Evolutionary conservation across 805 yeast species (phyloP), one percentile per base, ranked within the genome.

Genomic region (Saccharomyces kudriavzevii): DNA sequence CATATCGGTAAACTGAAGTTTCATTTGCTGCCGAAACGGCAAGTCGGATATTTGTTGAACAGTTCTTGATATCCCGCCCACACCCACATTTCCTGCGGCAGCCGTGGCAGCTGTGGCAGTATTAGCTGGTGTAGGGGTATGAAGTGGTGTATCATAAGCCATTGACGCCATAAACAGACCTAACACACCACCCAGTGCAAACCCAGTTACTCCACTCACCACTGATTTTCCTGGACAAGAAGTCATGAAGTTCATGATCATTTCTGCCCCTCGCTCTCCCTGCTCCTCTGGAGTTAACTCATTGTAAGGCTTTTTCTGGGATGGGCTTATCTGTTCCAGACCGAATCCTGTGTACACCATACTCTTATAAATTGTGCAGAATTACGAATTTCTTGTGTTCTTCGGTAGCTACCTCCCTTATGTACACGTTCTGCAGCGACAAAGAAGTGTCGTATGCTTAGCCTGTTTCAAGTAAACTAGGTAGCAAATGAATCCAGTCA

Each of bases 211-310:
- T 56, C 97, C 98, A 28, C 96, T 86, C 77, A 91, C 83, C 25
- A 78, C 84, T 0, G 96, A 82, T 68, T 94, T 92, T 20, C 97
- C 98, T 0, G 97, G 97, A 73, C 99, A 92, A 5, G 96, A 87
- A 58, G 85, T 80, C 90, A 91, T 89, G 70, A 86, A 82, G 51
- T 78, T 82, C 67, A 89, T 82, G 85, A 92, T 87, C 64, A 82
- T 83, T 63, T 76, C 74, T 6, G 97, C 97, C 17, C 96, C 96
- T 52, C 82, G 83, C 61, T 89, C 94, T 1, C 96, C 97, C 71
- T 89, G 96, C 67, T 91, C 96, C 58, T 91, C 96, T 45, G 84
- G 91, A 1, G 89, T 81, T 90, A 92, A 83, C 60, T 88, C 88
- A 48, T 79, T 71, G 54, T 77, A 74, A 8, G 84, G 73, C 68